phyloP scores from a whole-genome alignment of 140 eudicot species.

The Stevia rebaudiana region DNA sequence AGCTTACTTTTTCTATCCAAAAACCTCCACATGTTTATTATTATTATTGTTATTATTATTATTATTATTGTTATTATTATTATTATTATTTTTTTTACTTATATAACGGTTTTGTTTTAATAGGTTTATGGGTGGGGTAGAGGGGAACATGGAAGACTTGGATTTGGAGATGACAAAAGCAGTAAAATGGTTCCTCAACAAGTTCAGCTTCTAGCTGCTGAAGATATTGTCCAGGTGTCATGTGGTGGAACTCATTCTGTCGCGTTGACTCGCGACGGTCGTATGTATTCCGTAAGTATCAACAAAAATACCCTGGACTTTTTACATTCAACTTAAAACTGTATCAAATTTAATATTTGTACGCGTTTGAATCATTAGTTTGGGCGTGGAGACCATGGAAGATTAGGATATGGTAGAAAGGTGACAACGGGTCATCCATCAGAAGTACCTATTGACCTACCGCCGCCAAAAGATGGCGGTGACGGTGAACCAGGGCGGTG shows the following conservation, averaged over 20 bases:
- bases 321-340: too few relatives aligned
- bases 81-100: background rate
- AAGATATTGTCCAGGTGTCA: conserved; percentile 88
- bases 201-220: conserved; percentile 88
- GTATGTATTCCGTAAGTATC: conserved; percentile 74
- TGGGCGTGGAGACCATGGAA: conserved; percentile 99
- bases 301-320: background rate
- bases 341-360: too few relatives aligned
- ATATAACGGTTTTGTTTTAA: background rate
- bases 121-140: conserved; percentile 99
- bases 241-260: conserved; percentile 99
- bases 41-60: background rate
- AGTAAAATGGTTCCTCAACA: conserved; percentile 98
- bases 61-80: too few relatives aligned
- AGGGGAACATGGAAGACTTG: conserved; percentile 99
- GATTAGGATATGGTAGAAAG: conserved; percentile 88
- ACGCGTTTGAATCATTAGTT: conserved; percentile 37
- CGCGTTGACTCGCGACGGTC: conserved; percentile 87
- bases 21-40: background rate
- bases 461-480: conserved; percentile 37
- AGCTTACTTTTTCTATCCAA: background rate
- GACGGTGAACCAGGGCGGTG: conserved; percentile 51
- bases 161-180: conserved; percentile 98
- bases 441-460: conserved; percentile 74
- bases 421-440: conserved; percentile 87